A percentile compares a stretch with the other conserved stretches of the same genome.
These are phyloP conservation scores for Picochlorum sp. DNA, from an alignment of 139 green algal species.

Conservation along the genomic window DNA sequence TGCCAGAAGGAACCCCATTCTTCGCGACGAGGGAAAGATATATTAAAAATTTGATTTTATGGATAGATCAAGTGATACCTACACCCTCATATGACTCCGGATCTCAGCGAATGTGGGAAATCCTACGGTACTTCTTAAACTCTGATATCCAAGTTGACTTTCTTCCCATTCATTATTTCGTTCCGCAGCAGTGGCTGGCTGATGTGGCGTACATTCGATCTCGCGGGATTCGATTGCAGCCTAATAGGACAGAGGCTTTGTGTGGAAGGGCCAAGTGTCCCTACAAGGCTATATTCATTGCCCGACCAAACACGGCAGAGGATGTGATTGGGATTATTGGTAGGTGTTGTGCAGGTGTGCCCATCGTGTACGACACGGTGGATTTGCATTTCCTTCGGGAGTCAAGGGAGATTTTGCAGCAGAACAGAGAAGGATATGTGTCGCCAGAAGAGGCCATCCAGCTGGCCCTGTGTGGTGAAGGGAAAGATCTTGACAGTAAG, in stretches of 20 bases:
- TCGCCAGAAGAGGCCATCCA: neutral
- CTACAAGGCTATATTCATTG: neutral
- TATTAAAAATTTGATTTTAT: neutral
- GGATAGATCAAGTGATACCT: slow-evolving; percentile 27
- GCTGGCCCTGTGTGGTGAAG: neutral
- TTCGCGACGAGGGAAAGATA: neutral
- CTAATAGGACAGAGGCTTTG: neutral
- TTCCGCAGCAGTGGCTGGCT: neutral
- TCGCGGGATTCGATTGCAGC: neutral
- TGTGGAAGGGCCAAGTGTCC: neutral
- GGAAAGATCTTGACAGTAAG: too few relatives aligned
- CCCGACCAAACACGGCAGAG: neutral
- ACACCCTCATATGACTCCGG: slow-evolving; percentile 16
- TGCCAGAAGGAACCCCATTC: neutral
- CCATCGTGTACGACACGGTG: slow-evolving; percentile 21
- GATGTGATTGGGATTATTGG: neutral
- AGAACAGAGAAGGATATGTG: neutral
- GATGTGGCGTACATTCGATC: neutral
- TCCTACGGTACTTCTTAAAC: slow-evolving; percentile 7
- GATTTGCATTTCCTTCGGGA: slow-evolving; percentile 25
- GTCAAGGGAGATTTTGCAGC: neutral
- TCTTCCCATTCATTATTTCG: neutral
- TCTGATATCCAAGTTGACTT: neutral
- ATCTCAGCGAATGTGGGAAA: slow-evolving; percentile 10
- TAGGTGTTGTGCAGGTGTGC: neutral